Conservation (phyloP, 495 filamentous ascomycete genomes). For the Hyaloscypha variabilis region DNA sequence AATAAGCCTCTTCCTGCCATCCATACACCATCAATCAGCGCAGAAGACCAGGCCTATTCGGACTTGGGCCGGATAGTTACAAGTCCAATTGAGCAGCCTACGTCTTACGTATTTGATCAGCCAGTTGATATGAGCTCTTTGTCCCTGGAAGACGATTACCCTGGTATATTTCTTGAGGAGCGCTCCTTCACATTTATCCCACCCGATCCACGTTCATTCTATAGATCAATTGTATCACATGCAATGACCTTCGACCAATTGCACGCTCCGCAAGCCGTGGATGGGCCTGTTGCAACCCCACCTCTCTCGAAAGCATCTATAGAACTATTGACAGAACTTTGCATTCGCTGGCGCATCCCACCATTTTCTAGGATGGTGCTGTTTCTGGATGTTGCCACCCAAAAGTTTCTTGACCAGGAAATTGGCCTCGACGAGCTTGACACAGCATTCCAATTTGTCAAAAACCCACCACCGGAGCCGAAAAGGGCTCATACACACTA, state of each 20-base stretch:
- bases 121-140: constrained; percentile 76
- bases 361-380: constrained; percentile 77
- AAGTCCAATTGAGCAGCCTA: constrained; percentile 34
- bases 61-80: constrained; percentile 58
- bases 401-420: constrained; percentile 86
- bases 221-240: constrained; percentile 75
- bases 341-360: constrained; percentile 88
- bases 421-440: constrained; percentile 81
- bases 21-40: constrained; percentile 37
- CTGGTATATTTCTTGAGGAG: constrained; percentile 43
- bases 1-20: constrained; percentile 48
- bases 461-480: constrained; percentile 63
- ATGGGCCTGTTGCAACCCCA: constrained; percentile 52
- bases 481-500: constrained; percentile 58
- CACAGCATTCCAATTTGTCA: constrained; percentile 77
- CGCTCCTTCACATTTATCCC: constrained; percentile 83
- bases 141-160: constrained; percentile 59
- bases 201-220: constrained; percentile 77
- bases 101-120: constrained; percentile 72
- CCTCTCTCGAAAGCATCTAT: constrained; percentile 80
- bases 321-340: constrained; percentile 84
- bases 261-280: constrained; percentile 37
- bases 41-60: constrained; percentile 53
- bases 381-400: constrained; percentile 81
- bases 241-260: constrained; percentile 65